phyloP scores from a whole-genome alignment of 495 filamentous ascomycete genomes.

The Penicillium daleae region DNA sequence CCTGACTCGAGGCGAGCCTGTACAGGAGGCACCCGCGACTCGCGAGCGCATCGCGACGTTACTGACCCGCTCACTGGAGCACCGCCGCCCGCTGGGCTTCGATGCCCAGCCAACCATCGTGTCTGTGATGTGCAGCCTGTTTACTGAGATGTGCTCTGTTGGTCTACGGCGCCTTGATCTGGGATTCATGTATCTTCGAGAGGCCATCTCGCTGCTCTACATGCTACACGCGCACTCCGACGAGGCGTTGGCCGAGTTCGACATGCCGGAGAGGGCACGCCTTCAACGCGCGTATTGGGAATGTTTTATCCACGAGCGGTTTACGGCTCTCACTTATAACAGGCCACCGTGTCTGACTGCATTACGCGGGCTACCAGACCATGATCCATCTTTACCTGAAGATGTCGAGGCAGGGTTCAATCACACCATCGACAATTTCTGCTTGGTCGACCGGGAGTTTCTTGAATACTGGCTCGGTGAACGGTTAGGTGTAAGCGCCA shows the following conservation, averaged over 20 bases:
- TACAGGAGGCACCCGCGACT: constrained; percentile 13
- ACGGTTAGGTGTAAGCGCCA: constrained; percentile 26
- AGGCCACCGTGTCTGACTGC: constrained; percentile 27
- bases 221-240: constrained; percentile 30
- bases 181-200: constrained; percentile 37
- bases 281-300: constrained; percentile 38
- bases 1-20: constrained; percentile 24
- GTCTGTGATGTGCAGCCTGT: background rate
- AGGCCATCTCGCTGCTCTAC: constrained; percentile 35
- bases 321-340: constrained; percentile 33
- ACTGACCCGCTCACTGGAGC: constrained; percentile 31
- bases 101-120: constrained; percentile 24
- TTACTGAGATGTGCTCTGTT: constrained; percentile 2
- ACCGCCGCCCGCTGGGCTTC: constrained; percentile 24
- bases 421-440: background rate
- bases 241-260: constrained; percentile 16
- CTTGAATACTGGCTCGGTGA: constrained; percentile 1
- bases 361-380: constrained; percentile 25
- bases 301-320: constrained; percentile 40
- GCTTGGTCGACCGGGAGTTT: background rate
- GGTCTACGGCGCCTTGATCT: constrained; percentile 20
- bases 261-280: constrained; percentile 26
- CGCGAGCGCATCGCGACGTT: constrained; percentile 20
- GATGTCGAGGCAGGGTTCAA: constrained; percentile 5
- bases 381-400: constrained; percentile 24